Evolutionary conservation across 179 eudicot genomes (phyloP).

Genomic region (Spinacia oleracea): DNA sequence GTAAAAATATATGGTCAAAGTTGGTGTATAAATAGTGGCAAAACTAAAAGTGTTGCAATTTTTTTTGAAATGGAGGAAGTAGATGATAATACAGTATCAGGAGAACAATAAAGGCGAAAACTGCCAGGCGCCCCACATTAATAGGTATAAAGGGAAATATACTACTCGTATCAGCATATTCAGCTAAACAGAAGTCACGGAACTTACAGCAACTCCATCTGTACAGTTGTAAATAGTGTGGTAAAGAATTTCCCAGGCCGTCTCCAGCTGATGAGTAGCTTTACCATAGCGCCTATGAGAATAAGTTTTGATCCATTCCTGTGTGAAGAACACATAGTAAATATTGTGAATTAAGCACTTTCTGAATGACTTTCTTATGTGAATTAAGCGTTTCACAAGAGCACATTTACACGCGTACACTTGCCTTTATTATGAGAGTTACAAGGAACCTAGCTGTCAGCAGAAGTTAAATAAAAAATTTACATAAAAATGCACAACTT

Average conservation of each 20-base stretch:
- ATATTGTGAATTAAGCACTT: constrained; percentile 6
- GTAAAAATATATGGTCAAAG: too few relatives aligned
- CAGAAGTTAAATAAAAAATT: neutral
- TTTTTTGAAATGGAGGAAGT: too few relatives aligned
- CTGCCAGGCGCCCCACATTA: neutral
- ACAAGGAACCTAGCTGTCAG: neutral
- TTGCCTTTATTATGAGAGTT: neutral
- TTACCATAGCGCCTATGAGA: constrained; percentile 86
- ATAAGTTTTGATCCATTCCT: constrained; percentile 92
- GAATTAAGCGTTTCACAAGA: neutral
- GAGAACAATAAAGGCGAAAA: too few relatives aligned
- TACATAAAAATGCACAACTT: neutral
- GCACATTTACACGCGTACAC: too few relatives aligned
- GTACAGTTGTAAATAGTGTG: constrained; percentile 85
- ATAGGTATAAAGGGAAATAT: neutral
- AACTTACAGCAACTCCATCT: constrained; percentile 93
- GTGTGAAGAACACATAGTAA: constrained; percentile 28
- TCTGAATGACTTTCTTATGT: neutral
- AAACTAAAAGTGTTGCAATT: too few relatives aligned
- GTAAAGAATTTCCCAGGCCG: constrained; percentile 91
- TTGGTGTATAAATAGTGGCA: too few relatives aligned
- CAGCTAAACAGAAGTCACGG: neutral
- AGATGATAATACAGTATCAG: neutral
- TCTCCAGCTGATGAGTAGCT: constrained; percentile 58
- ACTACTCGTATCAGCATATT: too few relatives aligned